Evolutionary conservation across 2,329 filamentous ascomycete species (phyloP), one percentile per base, ranked within the genome.

Genomic region (Aureobasidium melanogenum): DNA sequence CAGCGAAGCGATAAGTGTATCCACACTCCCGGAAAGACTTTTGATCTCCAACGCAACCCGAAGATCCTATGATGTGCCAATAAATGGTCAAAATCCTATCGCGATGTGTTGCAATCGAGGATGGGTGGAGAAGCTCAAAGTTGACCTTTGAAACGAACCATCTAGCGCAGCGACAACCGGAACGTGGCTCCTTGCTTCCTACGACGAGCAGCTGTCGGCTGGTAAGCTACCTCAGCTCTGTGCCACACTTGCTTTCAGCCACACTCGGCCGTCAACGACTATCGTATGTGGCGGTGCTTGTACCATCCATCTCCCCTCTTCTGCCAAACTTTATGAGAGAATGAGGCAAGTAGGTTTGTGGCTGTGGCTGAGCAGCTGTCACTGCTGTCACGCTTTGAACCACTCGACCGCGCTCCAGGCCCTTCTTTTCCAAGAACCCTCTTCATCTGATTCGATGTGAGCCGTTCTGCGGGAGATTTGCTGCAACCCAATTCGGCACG

Each of bases 281-380:
- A 36, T n/a, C 52, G 39, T 30, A n/a, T 56, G 54, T 46, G 54
- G 41, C 54, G 26, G 41, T 57, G 41, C 54, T n/a, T 19, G 38
- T 8, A 2, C 32, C 39, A 34, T 43, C 6, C 26, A 15, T 39
- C 26, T n/a, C 54, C 39, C 39, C 54, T 57, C 54, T 47, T 47
- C 41, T 44, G 26, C 26, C 12, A 43, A 39, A 44, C 28, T 44
- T n/a, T 57, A 36, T 50, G 46, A 22, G 28, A 50, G 46, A 34
- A 34, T 47, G 38, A 44, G 52, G 52, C 52, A 44, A 39, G 52
- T 43, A 30, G 32, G 28, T 34, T 47, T 44, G 52, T 57, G 54
- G 28, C 41, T 57, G 54, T 57, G 54, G 54, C 54, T 57, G 41
- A 36, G 54, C 54, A 46, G 41, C 54, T 57, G 54, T 57, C 54